Evolutionary conservation across 2,329 filamentous ascomycete species (phyloP).

Genomic region (Ceratocystis ficicola): DNA sequence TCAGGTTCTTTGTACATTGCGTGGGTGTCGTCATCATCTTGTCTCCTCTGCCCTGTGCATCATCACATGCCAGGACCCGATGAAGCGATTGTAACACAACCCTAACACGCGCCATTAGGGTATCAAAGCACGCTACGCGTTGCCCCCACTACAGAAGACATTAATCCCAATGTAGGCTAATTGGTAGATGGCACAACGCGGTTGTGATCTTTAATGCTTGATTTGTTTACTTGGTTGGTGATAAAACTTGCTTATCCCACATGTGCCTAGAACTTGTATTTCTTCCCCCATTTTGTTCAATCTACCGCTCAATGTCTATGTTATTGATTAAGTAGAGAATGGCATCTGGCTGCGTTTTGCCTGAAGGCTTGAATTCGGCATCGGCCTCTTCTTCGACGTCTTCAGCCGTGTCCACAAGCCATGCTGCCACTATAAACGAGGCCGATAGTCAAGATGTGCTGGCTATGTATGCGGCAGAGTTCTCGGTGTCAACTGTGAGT

Average conservation of each 20-base stretch:
- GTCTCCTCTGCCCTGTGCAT: background rate
- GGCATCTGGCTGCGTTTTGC: conserved; percentile 6
- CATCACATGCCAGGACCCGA: background rate
- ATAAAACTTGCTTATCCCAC: background rate
- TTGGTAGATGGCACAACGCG: background rate
- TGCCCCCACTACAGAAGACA: background rate
- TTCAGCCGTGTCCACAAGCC: background rate
- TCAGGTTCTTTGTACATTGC: background rate
- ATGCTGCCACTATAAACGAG: background rate
- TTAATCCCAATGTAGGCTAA: conserved; percentile 7
- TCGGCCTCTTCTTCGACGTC: background rate
- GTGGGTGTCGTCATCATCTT: too few relatives aligned
- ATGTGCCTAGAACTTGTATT: background rate
- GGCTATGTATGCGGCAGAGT: conserved; percentile 18
- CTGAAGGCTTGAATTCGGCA: background rate
- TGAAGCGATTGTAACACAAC: background rate
- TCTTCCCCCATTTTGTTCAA: background rate
- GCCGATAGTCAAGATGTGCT: conserved; percentile 20
- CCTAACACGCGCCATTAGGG: background rate
- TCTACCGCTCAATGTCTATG: background rate
- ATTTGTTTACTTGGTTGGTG: background rate
- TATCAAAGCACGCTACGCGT: background rate
- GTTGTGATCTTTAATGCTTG: background rate
- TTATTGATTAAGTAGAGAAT: conserved; percentile 8
- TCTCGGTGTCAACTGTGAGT: conserved; percentile 17